phyloP scores from a whole-genome alignment of 129 eudicot species.

The Artemisia annua region DNA sequence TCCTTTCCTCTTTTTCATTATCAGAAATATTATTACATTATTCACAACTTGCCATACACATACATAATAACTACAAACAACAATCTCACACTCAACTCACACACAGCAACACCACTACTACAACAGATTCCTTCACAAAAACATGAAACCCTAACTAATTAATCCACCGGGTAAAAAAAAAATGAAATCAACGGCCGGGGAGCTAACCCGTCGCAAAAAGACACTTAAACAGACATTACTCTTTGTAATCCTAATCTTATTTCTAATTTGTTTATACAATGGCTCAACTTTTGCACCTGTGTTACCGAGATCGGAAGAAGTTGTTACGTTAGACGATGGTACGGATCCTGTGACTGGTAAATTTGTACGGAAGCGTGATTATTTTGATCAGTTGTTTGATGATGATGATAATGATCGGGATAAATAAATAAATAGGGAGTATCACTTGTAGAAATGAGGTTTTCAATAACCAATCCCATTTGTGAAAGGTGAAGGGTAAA shows the following conservation, averaged over 20 bases:
- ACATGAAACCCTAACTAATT: conserved; percentile 15
- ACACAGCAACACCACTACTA: conserved; percentile 7
- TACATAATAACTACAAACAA: conserved; percentile 13
- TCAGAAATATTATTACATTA: neutral
- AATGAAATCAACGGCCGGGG: conserved; percentile 51
- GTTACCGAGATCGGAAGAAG: conserved; percentile 43
- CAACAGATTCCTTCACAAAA: neutral
- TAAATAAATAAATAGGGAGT: too few species aligned
- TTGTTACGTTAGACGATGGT: conserved; percentile 39
- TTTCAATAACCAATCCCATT: too few species aligned
- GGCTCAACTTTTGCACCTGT: conserved; percentile 52
- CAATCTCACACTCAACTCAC: conserved; percentile 6
- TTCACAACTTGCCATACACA: conserved; percentile 12
- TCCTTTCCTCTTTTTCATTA: conserved; percentile 2
- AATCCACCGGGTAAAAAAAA: conserved; percentile 5
- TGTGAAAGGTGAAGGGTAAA: too few species aligned
- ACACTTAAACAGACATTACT: conserved; percentile 49
- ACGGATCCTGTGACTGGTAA: conserved; percentile 58
- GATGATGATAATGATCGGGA: conserved; percentile 59
- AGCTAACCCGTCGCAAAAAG: conserved; percentile 31
- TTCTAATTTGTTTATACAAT: conserved; percentile 56
- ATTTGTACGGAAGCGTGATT: conserved; percentile 42
- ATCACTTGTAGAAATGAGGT: too few species aligned
- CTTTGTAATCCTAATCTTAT: conserved; percentile 50
- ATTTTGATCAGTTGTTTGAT: conserved; percentile 52